phyloP scores from a whole-genome alignment of 176 grass and related monocot species.

The Eragrostis nindensis region DNA sequence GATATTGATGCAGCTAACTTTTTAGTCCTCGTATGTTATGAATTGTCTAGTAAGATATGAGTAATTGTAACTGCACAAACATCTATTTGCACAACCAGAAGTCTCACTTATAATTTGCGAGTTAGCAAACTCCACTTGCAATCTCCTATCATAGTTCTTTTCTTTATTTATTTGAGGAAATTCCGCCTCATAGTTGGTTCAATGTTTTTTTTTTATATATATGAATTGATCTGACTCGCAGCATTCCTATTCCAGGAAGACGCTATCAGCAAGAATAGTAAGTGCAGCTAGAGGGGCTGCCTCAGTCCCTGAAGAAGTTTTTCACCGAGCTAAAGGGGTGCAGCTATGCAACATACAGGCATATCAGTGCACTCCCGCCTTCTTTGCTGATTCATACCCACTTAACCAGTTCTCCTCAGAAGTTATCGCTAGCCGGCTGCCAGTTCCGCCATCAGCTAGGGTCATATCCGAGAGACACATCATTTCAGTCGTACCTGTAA shows the following conservation, averaged over 20 bases:
- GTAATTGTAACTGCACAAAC: neutral
- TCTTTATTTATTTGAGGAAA: neutral
- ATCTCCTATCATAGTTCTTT: neutral
- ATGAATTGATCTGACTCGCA: too few species aligned
- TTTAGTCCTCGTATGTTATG: neutral
- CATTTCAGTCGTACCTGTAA: slow-evolving; percentile 83
- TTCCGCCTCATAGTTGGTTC: too few species aligned
- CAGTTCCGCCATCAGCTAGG: slow-evolving; percentile 66
- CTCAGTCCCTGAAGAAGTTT: slow-evolving; percentile 88
- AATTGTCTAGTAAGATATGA: neutral
- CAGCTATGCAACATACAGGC: slow-evolving; percentile 92
- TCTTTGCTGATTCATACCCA: slow-evolving; percentile 86
- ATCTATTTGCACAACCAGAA: slow-evolving; percentile 2
- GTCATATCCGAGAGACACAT: slow-evolving; percentile 84
- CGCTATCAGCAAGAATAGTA: slow-evolving; percentile 62
- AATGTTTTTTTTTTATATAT: too few species aligned
- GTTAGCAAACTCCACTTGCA: neutral
- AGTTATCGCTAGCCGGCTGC: slow-evolving; percentile 61
- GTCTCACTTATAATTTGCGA: neutral
- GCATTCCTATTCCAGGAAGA: slow-evolving; percentile 54
- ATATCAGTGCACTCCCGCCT: slow-evolving; percentile 88
- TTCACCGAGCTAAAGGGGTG: slow-evolving; percentile 76
- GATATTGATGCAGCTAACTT: slow-evolving; percentile 16
- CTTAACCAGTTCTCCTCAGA: slow-evolving; percentile 91
- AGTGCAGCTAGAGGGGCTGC: slow-evolving; percentile 75